A percentile compares a stretch with the other conserved stretches of the same genome.
Conservation (phyloP, 2,329 filamentous ascomycete genomes). For the Triangularia verruculosa region DNA sequence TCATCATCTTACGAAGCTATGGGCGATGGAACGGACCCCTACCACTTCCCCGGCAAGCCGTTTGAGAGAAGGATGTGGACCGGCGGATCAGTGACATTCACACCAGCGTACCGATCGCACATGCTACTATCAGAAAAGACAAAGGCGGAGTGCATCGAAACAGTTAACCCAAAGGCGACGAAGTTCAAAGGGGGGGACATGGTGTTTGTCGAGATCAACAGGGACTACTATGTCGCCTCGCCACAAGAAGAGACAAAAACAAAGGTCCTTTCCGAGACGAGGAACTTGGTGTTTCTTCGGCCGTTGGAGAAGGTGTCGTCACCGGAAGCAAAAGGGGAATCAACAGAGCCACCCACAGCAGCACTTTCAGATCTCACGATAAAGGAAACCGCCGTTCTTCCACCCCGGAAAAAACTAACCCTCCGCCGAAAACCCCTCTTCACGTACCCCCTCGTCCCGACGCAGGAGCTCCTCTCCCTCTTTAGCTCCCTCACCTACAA, state of each 20-base stretch:
- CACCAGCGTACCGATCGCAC: not conserved
- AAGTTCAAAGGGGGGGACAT: constrained; percentile 40
- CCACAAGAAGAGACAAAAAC: not conserved
- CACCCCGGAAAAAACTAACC: constrained; percentile 17
- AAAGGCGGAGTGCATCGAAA: constrained; percentile 25
- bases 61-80: constrained; percentile 86
- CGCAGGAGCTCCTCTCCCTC: constrained; percentile 73
- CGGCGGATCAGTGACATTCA: constrained; percentile 67
- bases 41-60: constrained; percentile 69
- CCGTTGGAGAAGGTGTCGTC: constrained; percentile 7
- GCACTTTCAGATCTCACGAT: no score
- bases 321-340: no score
- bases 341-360: no score
- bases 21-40: constrained; percentile 78
- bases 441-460: constrained; percentile 59
- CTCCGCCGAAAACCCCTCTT: constrained; percentile 35
- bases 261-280: constrained; percentile 36
- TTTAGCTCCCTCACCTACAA: constrained; percentile 93
- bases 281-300: constrained; percentile 54
- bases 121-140: not conserved
- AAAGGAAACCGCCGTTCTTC: no score
- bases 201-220: constrained; percentile 51
- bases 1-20: constrained; percentile 58
- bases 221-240: constrained; percentile 39
- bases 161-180: constrained; percentile 19